These are phyloP conservation scores for Coemansia sp. DNA, from an alignment of 192 early-diverging fungal genomes.

Conservation along the genomic window DNA sequence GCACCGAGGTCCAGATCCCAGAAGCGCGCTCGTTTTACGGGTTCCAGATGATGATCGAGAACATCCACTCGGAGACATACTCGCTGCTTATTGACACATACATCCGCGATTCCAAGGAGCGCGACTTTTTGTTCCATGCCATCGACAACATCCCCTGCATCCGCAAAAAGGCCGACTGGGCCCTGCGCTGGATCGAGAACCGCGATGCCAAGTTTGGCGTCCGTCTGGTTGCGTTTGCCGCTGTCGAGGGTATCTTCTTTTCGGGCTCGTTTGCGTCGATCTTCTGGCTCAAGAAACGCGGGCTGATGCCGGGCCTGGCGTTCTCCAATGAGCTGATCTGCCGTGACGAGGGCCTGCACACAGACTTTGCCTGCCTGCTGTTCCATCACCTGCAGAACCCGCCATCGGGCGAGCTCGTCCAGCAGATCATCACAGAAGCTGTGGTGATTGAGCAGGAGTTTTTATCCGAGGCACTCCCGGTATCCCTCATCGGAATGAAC, in stretches of 20 bases:
- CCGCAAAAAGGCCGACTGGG: slow-evolving; percentile 95
- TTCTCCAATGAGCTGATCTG: slow-evolving; percentile 98
- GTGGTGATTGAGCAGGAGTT: slow-evolving; percentile 95
- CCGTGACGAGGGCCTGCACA: slow-evolving; percentile 95
- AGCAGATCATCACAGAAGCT: slow-evolving; percentile 79
- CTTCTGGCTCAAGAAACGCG: slow-evolving; percentile 99
- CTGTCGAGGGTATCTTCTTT: slow-evolving; percentile 98
- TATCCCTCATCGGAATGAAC: slow-evolving; percentile 96
- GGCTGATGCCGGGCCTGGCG: slow-evolving; percentile 94
- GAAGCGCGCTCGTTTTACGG: slow-evolving; percentile 94
- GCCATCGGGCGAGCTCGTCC: slow-evolving; percentile 63
- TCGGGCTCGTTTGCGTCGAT: slow-evolving; percentile 96
- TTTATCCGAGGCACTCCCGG: slow-evolving; percentile 88
- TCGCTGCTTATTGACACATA: slow-evolving; percentile 93
- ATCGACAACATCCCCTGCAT: slow-evolving; percentile 96
- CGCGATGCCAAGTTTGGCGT: slow-evolving; percentile 80
- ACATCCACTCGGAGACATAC: slow-evolving; percentile 95
- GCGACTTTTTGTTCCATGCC: slow-evolving; percentile 86
- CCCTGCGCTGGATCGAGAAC: slow-evolving; percentile 87
- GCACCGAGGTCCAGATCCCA: slow-evolving; percentile 88
- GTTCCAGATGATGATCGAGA: slow-evolving; percentile 99
- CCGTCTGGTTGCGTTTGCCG: slow-evolving; percentile 93
- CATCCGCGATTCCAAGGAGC: slow-evolving; percentile 81
- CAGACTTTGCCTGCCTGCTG: slow-evolving; percentile 95
- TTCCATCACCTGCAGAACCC: slow-evolving; percentile 79